phyloP scores from a whole-genome alignment of 768 basidiomycete genomes.

The Collybia sordida region DNA sequence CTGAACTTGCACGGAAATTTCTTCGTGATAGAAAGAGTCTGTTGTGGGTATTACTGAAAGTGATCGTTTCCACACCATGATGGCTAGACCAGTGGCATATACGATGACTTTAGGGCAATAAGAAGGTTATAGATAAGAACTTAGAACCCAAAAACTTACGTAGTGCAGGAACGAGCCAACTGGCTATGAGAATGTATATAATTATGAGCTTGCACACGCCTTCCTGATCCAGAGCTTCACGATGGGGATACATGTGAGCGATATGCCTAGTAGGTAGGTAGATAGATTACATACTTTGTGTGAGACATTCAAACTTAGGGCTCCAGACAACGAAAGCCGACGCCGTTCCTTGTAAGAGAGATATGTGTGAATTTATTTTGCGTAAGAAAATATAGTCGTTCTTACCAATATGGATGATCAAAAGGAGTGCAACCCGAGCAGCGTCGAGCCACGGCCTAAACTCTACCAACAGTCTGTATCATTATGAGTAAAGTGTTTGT shows the following conservation, averaged over 20 bases:
- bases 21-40: conserved; percentile 4
- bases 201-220: conserved; percentile 49
- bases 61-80: conserved; percentile 12
- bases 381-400: neutral
- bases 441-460: conserved; percentile 58
- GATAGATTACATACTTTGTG: conserved; percentile 32
- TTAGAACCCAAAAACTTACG: conserved; percentile 33
- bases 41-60: neutral
- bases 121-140: neutral
- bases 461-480: conserved; percentile 38
- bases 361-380: neutral
- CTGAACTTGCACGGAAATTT: neutral
- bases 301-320: conserved; percentile 41
- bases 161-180: conserved; percentile 53
- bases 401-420: conserved; percentile 47
- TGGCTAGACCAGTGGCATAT: conserved; percentile 9
- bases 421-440: conserved; percentile 45
- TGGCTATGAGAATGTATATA: conserved; percentile 46
- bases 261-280: neutral
- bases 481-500: conserved; percentile 7
- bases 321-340: conserved; percentile 40
- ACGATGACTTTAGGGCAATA: conserved; percentile 5
- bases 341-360: conserved; percentile 35
- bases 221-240: conserved; percentile 36
- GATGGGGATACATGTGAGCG: neutral